Evolutionary conservation across 2,329 filamentous ascomycete genomes (phyloP), one percentile per base, ranked within the genome.

Genomic region (Coleophoma cylindrospora): DNA sequence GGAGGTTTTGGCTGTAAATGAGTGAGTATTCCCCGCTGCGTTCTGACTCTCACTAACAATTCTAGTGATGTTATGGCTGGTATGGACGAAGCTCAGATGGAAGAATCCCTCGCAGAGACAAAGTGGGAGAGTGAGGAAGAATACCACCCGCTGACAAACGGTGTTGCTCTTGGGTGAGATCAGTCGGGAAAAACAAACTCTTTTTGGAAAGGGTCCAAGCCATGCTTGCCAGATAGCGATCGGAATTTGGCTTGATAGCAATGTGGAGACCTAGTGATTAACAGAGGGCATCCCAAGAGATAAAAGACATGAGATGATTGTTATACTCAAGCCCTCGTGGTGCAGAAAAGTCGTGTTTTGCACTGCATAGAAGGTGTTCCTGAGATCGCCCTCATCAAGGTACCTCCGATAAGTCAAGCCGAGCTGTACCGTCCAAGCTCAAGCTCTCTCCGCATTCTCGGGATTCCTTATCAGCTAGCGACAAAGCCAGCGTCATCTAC

Each of bases 1-100:
- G 11, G 74, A 79, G 54, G 74, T 79, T 6, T 57, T 80, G 55
- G 75, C 74, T 6, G 66, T 67, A 17, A 75, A 79, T 57, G 74
- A 76, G 74, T 79, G 61, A 66, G 74, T 69, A n/a, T n/a, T 15
- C 27, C 9, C 14, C 48, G 15, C 43, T 27, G 9, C 41, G 10
- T 17, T 37, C 27, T 41, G 17, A 32, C 9, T 27, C 9, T 27
- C 27, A 2, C 36, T 38, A 13, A 38, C 36, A 38, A 13, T 38
- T 17, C 3, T 38, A 72, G 70, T 54, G 70, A 77, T 45, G 67
- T 77, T 27, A 68, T 72, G 51, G 64, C 67, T 27, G 74, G 74
- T 1, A 68, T 77, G 55, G 74, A 77, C 58, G 69, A 69, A n/a
- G 71, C 70, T 22, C 73, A 77, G 53, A 74, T 76, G 65, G 73